Evolutionary conservation across 2,329 filamentous ascomycete genomes (phyloP), one percentile per base, ranked within the genome.

Genomic region (Lachnellula arida): DNA sequence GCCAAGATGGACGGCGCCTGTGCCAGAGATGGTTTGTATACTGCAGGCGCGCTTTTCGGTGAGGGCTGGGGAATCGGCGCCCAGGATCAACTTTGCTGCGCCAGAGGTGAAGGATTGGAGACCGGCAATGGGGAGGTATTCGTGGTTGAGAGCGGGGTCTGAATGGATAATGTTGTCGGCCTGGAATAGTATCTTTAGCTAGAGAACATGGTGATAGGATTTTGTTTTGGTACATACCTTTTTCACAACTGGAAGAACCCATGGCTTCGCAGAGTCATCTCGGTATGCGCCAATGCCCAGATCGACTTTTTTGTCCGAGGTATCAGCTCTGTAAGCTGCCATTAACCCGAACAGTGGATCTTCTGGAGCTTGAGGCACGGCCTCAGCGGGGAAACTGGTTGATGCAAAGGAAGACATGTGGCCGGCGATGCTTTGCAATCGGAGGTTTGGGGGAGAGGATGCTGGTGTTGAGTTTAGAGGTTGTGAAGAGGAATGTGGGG

Each of bases 91-190:
- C 77, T 94, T 92, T 71, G 93, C 90, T 23, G 94, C 92, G 70
- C 94, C 95, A 65, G 84, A 81, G 57, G 91, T 97, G 77, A 97
- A 95, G 61, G 87, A 81, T 54, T 86, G 76, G 57, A 97, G 81
- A 70, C 94, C 94, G 60, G 91, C 88, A 72, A 99, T 99, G 57
- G 94, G 93, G 58, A 95, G 90, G 76, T 99, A 99, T 81, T 99
- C 94, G 79, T 99, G 93, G 78, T 99, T 96, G 67, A 96, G 81
- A 58, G 89, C 82, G 70, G 93, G 91, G 75, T 97, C 91, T 71
- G 88, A 87, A 73, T 86, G 88, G 64, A 97, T 83, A 68, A 91
- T 85, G 63, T 94, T 88, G 72, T 97, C 92, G 66, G 94, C 94
- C 93, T 97, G 71, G 51, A 63, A 51, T 56, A 49, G 43, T 50